Base-by-base conservation (phyloP, 2,329 filamentous ascomycete genomes). In the Penicillium sp. region DNA sequence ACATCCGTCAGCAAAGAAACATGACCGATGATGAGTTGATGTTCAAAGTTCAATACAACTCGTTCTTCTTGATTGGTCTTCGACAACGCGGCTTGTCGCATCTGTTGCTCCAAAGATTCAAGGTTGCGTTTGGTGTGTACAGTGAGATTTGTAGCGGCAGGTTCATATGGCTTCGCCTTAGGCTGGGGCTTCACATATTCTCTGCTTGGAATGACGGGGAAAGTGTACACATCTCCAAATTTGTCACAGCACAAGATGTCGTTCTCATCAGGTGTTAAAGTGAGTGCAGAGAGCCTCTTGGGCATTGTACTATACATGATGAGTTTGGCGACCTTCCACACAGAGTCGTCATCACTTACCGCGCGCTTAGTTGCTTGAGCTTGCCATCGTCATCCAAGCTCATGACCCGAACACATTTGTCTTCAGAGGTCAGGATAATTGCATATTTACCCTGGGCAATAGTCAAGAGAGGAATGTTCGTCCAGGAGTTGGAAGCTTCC, bases 1-100 rank as follows among this genome's bases (percentile, higher is more conserved):
- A 96, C 68, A 62, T 89, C 85, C 1, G 91, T 96, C 41, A 99
- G 81, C 82, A 97, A 88, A 0, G 92, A 96, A 12, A 99, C 93
- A 71, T 99, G 93, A 11, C 93, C 93, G 0, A 99, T 81, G 7
- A 96, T 76, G 0, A 95, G 76, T 31, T 84, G 81, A 59, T 89
- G 82, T 60, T 89, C 85, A 65, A 95, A 95, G 22, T 75, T 66
- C 2, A 75, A 69, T 13, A 75, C 74, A 46, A 77, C 76, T 30
- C 74, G 72, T 53, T 78, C 75, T n/a, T 61, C 71, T 50, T 58
- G 68, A 54, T 58, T 68, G 44, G 49, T 59, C 58, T 72, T 67
- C 56, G 67, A 64, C 48, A 71, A 72, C 53, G 73, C 68, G 56
- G 68, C 66, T 41, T 71, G 70, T 55, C 75, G 77, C 50, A 77